A percentile compares a stretch with the other conserved stretches of the same genome.
These are phyloP conservation scores for Psilocybe tampanensis DNA, from an alignment of 768 basidiomycete genomes.

Conservation along the genomic window DNA sequence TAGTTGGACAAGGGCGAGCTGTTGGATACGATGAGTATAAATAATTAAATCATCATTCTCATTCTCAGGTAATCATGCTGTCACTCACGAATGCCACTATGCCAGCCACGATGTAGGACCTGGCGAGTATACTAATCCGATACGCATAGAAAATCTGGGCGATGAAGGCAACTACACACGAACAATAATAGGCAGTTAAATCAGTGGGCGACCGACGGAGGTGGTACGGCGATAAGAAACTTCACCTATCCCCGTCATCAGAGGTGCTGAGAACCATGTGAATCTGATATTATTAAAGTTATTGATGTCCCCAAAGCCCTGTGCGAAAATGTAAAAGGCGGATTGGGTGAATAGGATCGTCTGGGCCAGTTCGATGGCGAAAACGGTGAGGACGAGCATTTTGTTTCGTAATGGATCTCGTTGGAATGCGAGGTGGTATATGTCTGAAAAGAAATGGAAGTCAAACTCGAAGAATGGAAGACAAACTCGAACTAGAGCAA, in stretches of 20 bases:
- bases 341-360: conserved; percentile 20
- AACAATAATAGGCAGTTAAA: background rate
- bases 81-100: conserved; percentile 2
- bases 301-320: conserved; percentile 24
- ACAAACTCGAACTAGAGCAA: no score
- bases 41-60: no score
- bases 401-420: conserved; percentile 23
- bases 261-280: conserved; percentile 26
- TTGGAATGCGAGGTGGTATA: conserved; percentile 30
- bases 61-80: no score
- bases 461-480: no score
- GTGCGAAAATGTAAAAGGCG: conserved; percentile 25
- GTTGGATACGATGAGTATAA: no score
- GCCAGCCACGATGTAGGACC: conserved; percentile 6
- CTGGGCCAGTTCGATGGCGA: conserved; percentile 18
- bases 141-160: conserved; percentile 21
- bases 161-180: conserved; percentile 15
- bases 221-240: background rate
- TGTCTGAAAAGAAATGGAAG: no score
- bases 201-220: background rate
- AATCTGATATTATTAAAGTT: conserved; percentile 19
- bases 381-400: conserved; percentile 18
- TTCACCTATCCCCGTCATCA: conserved; percentile 24
- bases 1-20: conserved; percentile 16
- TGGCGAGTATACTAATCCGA: conserved; percentile 8